These are phyloP conservation scores for Salix purpurea DNA, from an alignment of 345 rosid genomes.

Conservation along the genomic window DNA sequence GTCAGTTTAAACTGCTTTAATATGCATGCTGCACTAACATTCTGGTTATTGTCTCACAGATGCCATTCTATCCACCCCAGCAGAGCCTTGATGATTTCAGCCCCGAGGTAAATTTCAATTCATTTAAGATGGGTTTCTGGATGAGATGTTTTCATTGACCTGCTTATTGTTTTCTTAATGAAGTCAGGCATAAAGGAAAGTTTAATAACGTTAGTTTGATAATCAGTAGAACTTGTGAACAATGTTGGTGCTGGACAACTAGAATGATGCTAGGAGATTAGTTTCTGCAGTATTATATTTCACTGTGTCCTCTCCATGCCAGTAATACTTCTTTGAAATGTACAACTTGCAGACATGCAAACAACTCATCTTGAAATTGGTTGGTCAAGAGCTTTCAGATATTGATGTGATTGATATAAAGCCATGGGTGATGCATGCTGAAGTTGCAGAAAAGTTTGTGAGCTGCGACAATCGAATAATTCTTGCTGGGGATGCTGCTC, in stretches of 20 bases:
- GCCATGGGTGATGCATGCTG: conserved; percentile 99
- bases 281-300: neutral
- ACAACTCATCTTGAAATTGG: conserved; percentile 69
- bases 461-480: conserved; percentile 55
- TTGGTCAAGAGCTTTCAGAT: conserved; percentile 81
- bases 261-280: neutral
- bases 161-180: neutral
- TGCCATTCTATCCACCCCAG: conserved; percentile 94
- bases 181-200: neutral
- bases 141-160: neutral
- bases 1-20: conserved; percentile 1
- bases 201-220: neutral
- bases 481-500: conserved; percentile 96
- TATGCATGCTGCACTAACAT: neutral
- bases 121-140: conserved; percentile 4
- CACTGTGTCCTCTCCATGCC: neutral
- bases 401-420: conserved; percentile 68
- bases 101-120: conserved; percentile 46
- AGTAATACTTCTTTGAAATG: conserved; percentile 34
- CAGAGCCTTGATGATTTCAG: conserved; percentile 72
- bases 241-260: neutral
- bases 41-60: conserved; percentile 37
- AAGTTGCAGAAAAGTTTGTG: conserved; percentile 76
- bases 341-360: conserved; percentile 70
- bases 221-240: neutral